Conservation (phyloP, 306 rosid species). For the Heteromeles arbutifolia region DNA sequence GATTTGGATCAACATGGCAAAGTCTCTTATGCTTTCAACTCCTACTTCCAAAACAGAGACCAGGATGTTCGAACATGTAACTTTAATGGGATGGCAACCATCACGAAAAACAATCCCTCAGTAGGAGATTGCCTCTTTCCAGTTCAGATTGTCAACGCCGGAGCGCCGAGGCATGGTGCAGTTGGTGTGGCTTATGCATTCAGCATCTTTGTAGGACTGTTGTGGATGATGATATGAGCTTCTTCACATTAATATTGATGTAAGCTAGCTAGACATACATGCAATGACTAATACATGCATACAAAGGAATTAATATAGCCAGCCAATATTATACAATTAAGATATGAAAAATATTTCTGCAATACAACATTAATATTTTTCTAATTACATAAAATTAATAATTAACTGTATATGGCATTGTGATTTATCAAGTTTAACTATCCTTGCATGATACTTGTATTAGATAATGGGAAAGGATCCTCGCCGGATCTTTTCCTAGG, state of each 20-base stretch:
- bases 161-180: constrained; percentile 5
- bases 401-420: not conserved
- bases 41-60: constrained; percentile 46
- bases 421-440: not conserved
- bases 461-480: too few species aligned
- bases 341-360: too few species aligned
- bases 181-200: not conserved
- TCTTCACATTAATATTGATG: not conserved
- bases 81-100: constrained; percentile 36
- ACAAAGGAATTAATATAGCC: too few species aligned
- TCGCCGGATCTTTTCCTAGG: too few species aligned
- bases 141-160: constrained; percentile 32
- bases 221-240: constrained; percentile 19
- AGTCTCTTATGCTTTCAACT: constrained; percentile 59
- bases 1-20: constrained; percentile 16
- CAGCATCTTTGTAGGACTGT: constrained; percentile 12
- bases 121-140: constrained; percentile 44
- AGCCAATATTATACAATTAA: too few species aligned
- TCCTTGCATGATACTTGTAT: not conserved
- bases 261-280: not conserved
- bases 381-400: too few species aligned
- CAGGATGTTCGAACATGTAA: constrained; percentile 64
- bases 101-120: constrained; percentile 37
- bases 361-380: too few species aligned
- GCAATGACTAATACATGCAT: too few species aligned